These are phyloP conservation scores for Periconia digitata DNA, from an alignment of 2,329 filamentous ascomycete genomes.

Conservation along the genomic window DNA sequence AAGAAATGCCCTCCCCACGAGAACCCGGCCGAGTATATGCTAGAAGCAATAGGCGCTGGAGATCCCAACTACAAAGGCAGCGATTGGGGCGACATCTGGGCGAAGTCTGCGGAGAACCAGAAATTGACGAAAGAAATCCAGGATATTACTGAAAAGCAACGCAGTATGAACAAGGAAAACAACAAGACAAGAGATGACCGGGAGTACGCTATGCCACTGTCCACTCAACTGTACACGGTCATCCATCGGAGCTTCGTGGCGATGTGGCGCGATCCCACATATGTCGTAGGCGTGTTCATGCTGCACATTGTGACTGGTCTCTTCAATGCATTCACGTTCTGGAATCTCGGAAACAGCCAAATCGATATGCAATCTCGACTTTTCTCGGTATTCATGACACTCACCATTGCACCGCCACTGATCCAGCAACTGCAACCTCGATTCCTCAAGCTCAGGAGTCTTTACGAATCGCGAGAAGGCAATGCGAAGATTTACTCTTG, in stretches of 20 bases:
- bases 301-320: conserved; percentile 55
- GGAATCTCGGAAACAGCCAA: conserved; percentile 46
- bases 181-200: conserved; percentile 44
- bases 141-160: conserved; percentile 39
- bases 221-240: conserved; percentile 46
- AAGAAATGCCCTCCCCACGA: conserved; percentile 53
- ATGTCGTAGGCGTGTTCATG: conserved; percentile 63
- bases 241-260: conserved; percentile 56
- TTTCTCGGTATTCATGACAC: conserved; percentile 75
- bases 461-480: conserved; percentile 72
- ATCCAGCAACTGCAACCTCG: conserved; percentile 78
- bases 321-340: conserved; percentile 55
- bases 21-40: conserved; percentile 59
- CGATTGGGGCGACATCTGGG: conserved; percentile 52
- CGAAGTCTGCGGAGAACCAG: conserved; percentile 42
- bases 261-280: conserved; percentile 67
- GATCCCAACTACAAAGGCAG: conserved; percentile 47
- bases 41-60: conserved; percentile 49
- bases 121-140: conserved; percentile 45
- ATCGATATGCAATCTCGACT: conserved; percentile 60
- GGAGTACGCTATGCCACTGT: conserved; percentile 48
- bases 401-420: conserved; percentile 72
- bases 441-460: conserved; percentile 64
- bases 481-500: conserved; percentile 81
- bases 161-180: conserved; percentile 31